Evolutionary conservation across 768 basidiomycete species (phyloP).

Genomic region (Paxillus rubicundulus): DNA sequence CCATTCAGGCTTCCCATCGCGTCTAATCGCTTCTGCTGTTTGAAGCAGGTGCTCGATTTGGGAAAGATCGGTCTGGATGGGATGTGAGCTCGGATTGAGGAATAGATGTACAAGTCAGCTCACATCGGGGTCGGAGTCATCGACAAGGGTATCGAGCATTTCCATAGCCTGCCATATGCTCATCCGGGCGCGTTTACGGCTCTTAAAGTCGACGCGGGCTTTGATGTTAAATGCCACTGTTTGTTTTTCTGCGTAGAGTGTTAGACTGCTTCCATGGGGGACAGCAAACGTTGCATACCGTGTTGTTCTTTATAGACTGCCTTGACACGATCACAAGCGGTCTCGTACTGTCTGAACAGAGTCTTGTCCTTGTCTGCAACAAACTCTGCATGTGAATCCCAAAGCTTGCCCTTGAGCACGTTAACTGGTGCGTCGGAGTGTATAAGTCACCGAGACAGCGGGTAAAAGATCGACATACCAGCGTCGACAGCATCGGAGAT

Average conservation of each 20-base stretch:
- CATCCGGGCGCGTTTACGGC: conserved; percentile 68
- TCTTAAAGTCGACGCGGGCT: conserved; percentile 72
- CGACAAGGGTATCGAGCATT: conserved; percentile 80
- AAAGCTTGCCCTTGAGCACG: conserved; percentile 57
- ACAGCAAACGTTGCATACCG: conserved; percentile 38
- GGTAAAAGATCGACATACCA: conserved; percentile 31
- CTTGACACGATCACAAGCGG: conserved; percentile 76
- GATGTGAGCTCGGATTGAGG: conserved; percentile 9
- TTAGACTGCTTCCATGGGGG: not conserved
- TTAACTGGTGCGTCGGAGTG: conserved; percentile 50
- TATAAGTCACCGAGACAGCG: not conserved
- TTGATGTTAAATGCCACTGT: conserved; percentile 83
- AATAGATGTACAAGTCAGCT: not conserved
- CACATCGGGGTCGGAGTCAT: conserved; percentile 90
- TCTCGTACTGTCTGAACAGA: conserved; percentile 69
- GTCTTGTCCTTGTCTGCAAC: conserved; percentile 62
- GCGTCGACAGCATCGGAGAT: conserved; percentile 50
- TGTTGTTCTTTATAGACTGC: conserved; percentile 78
- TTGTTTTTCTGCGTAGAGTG: conserved; percentile 63
- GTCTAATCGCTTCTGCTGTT: conserved; percentile 86
- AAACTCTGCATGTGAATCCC: conserved; percentile 58
- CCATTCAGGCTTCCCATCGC: conserved; percentile 87
- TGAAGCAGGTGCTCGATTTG: conserved; percentile 92
- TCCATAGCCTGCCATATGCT: conserved; percentile 86
- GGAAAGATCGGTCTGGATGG: conserved; percentile 60